Evolutionary conservation across 805 yeast species (phyloP), one percentile per base, ranked within the genome.

Genomic region (Schwanniomyces yamadae): DNA sequence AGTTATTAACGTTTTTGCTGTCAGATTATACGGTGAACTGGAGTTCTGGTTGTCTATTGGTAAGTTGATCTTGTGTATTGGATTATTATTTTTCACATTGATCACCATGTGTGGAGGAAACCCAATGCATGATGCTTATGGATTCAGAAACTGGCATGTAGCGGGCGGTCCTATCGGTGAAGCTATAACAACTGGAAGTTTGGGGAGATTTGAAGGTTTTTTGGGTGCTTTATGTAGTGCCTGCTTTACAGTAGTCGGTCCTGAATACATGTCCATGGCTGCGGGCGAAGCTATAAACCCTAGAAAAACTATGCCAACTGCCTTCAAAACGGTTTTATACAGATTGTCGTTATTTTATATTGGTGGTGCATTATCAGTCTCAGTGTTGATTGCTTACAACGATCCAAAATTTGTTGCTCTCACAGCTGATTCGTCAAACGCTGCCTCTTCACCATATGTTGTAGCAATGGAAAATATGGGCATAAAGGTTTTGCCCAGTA

Each of bases 401-500:
- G 61, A 66, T 37, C 62, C 65, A 20, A 41, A 38, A 3, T 52
- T 43, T 34, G 15, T 42, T n/a, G 36, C 16, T 8, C 44, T 59
- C 12, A 28, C 54, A 16, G 39, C 41, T 18, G 53, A 57, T 33
- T 44, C 46, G 12, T 49, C 61, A 3, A 52, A 51, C 10, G 59
- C 61, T 10, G 55, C 61, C 21, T 51, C 62, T 4, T 55, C 63
- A 15, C 60, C 63, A 3, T 61, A 55, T 34, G 61, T 61, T 23
- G 50, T 59, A 12, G 41, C 49, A 6, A 87, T 88, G 88, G 61
- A 65, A 37, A 71, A 69, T 37, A 62, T 86, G 50, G 73, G 77
- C 1, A 82, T 88, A 36, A 75, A 66, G 22, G 81, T 75, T 0
- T 66, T 87, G 31, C 95, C 95, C 21, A 77, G 82, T 51, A 71